These are phyloP conservation scores for Mycena alexandri DNA, from an alignment of 768 basidiomycete species.

Conservation along the genomic window DNA sequence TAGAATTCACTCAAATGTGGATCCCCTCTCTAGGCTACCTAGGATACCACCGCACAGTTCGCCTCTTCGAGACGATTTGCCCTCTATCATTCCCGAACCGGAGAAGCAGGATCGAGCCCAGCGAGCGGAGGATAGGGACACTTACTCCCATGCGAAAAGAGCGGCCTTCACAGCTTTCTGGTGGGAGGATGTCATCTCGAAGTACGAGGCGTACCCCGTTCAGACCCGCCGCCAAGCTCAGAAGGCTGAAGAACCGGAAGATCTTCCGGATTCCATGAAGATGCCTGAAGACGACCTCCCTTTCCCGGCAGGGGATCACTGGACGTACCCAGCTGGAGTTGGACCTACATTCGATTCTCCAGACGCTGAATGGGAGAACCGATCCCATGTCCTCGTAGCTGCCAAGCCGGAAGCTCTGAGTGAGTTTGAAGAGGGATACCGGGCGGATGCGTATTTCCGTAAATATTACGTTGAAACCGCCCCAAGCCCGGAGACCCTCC, in stretches of 20 bases:
- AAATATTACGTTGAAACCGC: not conserved
- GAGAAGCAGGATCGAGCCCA: not conserved
- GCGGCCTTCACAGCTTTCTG: constrained; percentile 5
- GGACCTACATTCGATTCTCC: too few relatives aligned
- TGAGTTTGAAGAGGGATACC: constrained; percentile 1
- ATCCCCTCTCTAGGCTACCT: constrained; percentile 2
- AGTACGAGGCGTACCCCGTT: too few relatives aligned
- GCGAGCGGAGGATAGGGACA: not conserved
- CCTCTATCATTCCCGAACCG: not conserved
- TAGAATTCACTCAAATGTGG: constrained; percentile 45
- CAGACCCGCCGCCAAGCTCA: too few relatives aligned
- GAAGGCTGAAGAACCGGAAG: too few relatives aligned
- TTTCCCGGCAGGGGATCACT: not conserved
- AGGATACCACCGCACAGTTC: constrained; percentile 6
- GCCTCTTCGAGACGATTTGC: constrained; percentile 6
- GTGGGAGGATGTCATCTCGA: constrained; percentile 11
- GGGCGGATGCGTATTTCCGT: constrained; percentile 10
- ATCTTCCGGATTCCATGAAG: too few relatives aligned
- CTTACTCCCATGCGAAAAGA: not conserved
- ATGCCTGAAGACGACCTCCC: not conserved
- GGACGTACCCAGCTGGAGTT: not conserved
- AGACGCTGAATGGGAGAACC: not conserved
- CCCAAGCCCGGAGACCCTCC: not conserved
- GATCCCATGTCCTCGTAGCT: not conserved
- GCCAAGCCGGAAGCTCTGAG: not conserved